These are phyloP conservation scores for Mucor piriformis DNA, from an alignment of 371 early-diverging fungal genomes.

Conservation along the genomic window DNA sequence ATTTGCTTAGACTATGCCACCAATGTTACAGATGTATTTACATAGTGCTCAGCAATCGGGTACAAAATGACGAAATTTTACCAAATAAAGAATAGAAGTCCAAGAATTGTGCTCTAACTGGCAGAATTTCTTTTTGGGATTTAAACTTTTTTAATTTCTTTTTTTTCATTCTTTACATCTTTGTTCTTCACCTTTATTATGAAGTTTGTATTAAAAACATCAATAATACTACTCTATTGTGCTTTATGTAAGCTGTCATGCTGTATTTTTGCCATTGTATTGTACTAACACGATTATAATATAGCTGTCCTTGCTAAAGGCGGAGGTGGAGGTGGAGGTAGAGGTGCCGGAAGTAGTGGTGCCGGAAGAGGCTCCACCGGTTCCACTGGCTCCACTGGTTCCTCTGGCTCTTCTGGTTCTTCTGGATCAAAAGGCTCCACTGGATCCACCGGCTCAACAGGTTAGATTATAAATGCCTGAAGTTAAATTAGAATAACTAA, in stretches of 20 bases:
- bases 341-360: conserved; percentile 28
- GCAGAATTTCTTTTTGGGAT: not conserved
- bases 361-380: conserved; percentile 18
- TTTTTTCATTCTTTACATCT: not conserved
- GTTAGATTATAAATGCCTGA: not conserved
- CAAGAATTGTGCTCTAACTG: not conserved
- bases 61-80: conserved; percentile 1
- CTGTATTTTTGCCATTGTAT: not conserved
- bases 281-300: not conserved
- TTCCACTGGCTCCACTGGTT: not conserved
- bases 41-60: conserved; percentile 3
- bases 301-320: conserved; percentile 29
- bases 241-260: conserved; percentile 13
- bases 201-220: conserved; percentile 9
- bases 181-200: conserved; percentile 1
- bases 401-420: not conserved
- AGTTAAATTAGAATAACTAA: not conserved
- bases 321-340: conserved; percentile 23
- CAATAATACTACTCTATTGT: conserved; percentile 16
- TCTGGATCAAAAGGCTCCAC: not conserved
- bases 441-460: not conserved
- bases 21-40: not conserved
- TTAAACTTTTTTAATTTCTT: not conserved
- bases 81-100: not conserved
- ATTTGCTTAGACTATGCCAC: not conserved